These are phyloP conservation scores for Raddia distichophylla DNA, from an alignment of 176 grass and related monocot genomes.

Conservation along the genomic window DNA sequence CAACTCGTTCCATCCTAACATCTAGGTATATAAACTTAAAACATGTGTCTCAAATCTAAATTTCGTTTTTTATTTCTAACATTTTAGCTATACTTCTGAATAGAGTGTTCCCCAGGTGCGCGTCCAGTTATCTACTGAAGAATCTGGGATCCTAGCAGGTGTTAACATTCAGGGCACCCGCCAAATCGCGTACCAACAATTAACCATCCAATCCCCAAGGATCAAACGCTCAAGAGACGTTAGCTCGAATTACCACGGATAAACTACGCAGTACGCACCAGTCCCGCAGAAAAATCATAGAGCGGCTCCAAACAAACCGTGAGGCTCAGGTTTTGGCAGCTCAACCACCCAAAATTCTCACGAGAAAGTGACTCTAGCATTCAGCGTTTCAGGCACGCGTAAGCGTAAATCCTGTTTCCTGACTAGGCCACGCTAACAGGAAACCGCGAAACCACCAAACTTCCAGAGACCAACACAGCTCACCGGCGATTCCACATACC, in stretches of 20 bases:
- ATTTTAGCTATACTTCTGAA: neutral
- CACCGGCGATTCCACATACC: slow-evolving; percentile 25
- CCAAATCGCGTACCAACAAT: slow-evolving; percentile 15
- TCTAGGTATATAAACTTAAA: slow-evolving; percentile 10
- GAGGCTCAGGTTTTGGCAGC: slow-evolving; percentile 8
- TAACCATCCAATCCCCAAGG: neutral
- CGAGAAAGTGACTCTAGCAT: neutral
- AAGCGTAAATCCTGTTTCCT: neutral
- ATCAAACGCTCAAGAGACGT: slow-evolving; percentile 9
- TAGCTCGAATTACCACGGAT: neutral
- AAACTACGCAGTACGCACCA: slow-evolving; percentile 11
- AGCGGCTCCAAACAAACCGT: neutral
- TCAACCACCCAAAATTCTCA: slow-evolving; percentile 4
- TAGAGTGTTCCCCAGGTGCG: neutral
- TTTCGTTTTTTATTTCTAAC: neutral
- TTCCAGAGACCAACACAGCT: neutral
- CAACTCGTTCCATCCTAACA: neutral
- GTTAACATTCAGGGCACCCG: neutral
- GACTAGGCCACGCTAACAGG: neutral
- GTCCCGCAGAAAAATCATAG: neutral
- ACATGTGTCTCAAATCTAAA: slow-evolving; percentile 10
- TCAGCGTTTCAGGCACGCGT: neutral
- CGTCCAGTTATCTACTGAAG: neutral
- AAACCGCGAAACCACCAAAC: slow-evolving; percentile 20
- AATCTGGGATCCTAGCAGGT: neutral